These are phyloP conservation scores for Grosmannia clavigera DNA, from an alignment of 2,329 filamentous ascomycete species.

Conservation along the genomic window DNA sequence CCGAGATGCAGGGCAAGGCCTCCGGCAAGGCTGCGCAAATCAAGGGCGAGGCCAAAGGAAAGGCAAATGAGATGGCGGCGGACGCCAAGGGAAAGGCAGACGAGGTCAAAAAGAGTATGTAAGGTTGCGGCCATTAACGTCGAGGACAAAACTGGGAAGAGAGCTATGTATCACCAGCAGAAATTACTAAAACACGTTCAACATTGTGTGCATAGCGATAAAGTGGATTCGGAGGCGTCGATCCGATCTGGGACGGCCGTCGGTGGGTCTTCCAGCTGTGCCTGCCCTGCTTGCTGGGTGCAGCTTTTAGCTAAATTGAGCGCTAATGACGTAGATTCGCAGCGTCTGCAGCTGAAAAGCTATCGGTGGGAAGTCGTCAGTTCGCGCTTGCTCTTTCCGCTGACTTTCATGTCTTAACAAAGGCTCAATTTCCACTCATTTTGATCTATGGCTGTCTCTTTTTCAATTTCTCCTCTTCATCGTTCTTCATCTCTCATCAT, in stretches of 20 bases:
- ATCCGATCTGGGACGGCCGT: not conserved
- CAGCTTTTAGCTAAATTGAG: not conserved
- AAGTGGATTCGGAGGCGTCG: not conserved
- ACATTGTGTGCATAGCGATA: not conserved
- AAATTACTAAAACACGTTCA: not conserved
- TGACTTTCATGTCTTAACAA: not conserved
- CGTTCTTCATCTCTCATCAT: not conserved
- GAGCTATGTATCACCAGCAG: not conserved
- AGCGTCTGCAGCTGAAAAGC: not conserved
- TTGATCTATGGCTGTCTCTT: conserved; percentile 1
- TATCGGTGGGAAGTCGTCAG: not conserved
- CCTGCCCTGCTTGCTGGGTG: not conserved
- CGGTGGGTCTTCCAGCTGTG: not conserved
- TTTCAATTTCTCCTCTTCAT: not conserved
- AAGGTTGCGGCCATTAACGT: not conserved
- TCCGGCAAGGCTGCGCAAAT: conserved; percentile 28
- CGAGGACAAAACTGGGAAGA: not conserved
- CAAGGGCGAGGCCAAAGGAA: conserved; percentile 21
- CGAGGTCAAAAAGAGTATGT: not conserved
- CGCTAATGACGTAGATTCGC: not conserved
- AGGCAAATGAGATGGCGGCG: conserved; percentile 26
- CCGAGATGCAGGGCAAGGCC: conserved; percentile 10
- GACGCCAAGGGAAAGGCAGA: not conserved
- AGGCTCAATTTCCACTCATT: no score
- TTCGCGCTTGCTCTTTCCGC: not conserved